These are phyloP conservation scores for Penicillium waksmanii DNA, from an alignment of 495 filamentous ascomycete genomes.

Conservation along the genomic window DNA sequence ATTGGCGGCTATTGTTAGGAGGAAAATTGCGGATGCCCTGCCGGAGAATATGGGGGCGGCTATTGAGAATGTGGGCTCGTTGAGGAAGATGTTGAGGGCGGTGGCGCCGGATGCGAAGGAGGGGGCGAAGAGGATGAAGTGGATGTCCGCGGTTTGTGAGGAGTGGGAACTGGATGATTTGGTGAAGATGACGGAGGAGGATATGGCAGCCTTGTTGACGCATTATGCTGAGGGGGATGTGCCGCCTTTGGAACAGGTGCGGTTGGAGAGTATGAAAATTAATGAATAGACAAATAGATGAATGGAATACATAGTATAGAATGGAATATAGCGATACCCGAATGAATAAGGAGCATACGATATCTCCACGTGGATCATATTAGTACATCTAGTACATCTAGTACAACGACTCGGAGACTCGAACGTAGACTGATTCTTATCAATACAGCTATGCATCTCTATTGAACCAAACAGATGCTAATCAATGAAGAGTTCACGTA, in stretches of 20 bases:
- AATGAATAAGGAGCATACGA: background rate
- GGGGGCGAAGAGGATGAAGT: slow-evolving; percentile 89
- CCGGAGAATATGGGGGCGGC: slow-evolving; percentile 80
- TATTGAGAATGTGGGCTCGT: slow-evolving; percentile 76
- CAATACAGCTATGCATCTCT: slow-evolving; percentile 38
- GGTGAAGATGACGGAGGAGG: slow-evolving; percentile 78
- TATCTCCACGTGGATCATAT: too few species aligned
- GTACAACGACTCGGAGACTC: background rate
- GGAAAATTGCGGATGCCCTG: slow-evolving; percentile 76
- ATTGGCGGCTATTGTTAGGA: slow-evolving; percentile 82
- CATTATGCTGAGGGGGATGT: slow-evolving; percentile 63
- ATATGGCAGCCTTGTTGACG: slow-evolving; percentile 76
- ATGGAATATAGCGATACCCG: background rate
- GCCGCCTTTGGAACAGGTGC: slow-evolving; percentile 45
- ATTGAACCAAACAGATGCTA: slow-evolving; percentile 17
- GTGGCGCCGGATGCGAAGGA: slow-evolving; percentile 73
- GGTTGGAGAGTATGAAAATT: slow-evolving; percentile 17
- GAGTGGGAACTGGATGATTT: slow-evolving; percentile 84
- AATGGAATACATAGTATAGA: background rate
- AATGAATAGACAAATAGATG: slow-evolving; percentile 4
- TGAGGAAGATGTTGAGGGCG: slow-evolving; percentile 78
- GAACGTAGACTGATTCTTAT: slow-evolving; percentile 21
- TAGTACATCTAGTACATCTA: background rate
- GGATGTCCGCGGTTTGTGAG: slow-evolving; percentile 93
- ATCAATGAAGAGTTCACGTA: background rate